phyloP scores from a whole-genome alignment of 2,329 filamentous ascomycete species.

The Lecanoromycetidae sp. region DNA sequence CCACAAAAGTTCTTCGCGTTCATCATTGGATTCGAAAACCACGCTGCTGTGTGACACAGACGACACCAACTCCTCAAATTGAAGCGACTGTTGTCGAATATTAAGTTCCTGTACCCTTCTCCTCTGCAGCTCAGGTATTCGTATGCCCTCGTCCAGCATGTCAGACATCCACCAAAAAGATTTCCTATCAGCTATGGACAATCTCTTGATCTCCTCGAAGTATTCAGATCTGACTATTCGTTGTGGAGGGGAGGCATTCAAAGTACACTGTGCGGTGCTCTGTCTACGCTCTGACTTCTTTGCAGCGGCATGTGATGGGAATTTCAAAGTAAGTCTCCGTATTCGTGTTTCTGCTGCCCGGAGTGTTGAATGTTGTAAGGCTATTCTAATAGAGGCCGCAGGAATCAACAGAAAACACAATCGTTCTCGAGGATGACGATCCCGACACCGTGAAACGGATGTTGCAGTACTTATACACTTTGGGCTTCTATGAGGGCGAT shows the following conservation, averaged over 20 bases:
- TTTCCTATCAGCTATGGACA: background rate
- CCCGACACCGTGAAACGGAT: background rate
- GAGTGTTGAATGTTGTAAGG: background rate
- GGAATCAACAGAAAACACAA: background rate
- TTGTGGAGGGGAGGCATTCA: conserved; percentile 11
- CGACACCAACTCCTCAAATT: no score
- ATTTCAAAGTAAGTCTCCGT: conserved; percentile 12
- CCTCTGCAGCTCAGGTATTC: no score
- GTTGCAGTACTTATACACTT: conserved; percentile 1
- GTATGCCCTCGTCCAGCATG: no score
- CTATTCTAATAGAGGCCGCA: background rate
- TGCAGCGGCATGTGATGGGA: conserved; percentile 13
- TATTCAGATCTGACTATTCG: conserved; percentile 18
- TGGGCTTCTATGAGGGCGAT: conserved; percentile 4
- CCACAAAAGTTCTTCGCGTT: no score
- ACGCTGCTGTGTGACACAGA: no score
- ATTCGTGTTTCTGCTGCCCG: background rate
- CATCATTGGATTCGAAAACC: no score
- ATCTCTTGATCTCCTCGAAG: background rate
- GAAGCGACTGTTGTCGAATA: no score
- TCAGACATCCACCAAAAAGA: background rate
- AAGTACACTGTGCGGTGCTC: conserved; percentile 18
- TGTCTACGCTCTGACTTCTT: conserved; percentile 19
- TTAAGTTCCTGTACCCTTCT: no score
- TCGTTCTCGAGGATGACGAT: conserved; percentile 1